phyloP scores from a whole-genome alignment of 2,329 filamentous ascomycete species.

The Thielaviopsis punctulata region DNA sequence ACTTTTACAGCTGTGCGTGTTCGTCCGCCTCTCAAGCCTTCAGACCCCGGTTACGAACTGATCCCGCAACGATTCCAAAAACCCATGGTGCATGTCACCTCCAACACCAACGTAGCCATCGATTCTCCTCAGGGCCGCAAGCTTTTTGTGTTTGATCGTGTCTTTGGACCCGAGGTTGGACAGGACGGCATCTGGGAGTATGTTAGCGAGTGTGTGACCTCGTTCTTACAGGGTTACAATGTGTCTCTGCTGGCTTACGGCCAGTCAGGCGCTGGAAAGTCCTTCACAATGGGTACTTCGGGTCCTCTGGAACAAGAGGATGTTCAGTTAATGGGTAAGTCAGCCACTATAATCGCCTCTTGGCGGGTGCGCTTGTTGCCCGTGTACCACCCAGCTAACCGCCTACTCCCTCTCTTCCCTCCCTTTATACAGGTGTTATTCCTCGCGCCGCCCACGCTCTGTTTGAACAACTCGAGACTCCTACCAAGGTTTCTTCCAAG shows the following conservation, averaged over 20 bases:
- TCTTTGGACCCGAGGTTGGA: slow-evolving; percentile 66
- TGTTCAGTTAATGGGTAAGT: slow-evolving; percentile 59
- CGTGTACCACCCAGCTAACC: slow-evolving; percentile 5
- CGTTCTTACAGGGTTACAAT: slow-evolving; percentile 94
- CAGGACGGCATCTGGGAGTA: slow-evolving; percentile 95
- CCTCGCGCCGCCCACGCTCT: slow-evolving; percentile 73
- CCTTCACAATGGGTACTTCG: slow-evolving; percentile 96
- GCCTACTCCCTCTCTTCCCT: slow-evolving; percentile 10
- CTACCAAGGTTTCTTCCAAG: slow-evolving; percentile 29
- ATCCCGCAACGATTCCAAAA: slow-evolving; percentile 91
- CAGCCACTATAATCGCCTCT: not conserved
- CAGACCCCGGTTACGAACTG: slow-evolving; percentile 83
- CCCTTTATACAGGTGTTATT: slow-evolving; percentile 55
- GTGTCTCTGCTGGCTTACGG: slow-evolving; percentile 93
- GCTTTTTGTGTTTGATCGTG: slow-evolving; percentile 89
- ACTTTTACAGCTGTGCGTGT: slow-evolving; percentile 61
- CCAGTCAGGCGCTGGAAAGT: slow-evolving; percentile 94
- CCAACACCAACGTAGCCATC: slow-evolving; percentile 68
- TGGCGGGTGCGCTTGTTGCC: not conserved
- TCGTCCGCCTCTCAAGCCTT: slow-evolving; percentile 64
- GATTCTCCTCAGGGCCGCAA: slow-evolving; percentile 87
- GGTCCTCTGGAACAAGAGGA: slow-evolving; percentile 63
- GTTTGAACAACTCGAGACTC: slow-evolving; percentile 68
- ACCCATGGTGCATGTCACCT: slow-evolving; percentile 79
- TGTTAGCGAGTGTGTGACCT: slow-evolving; percentile 69